These are phyloP conservation scores for Globisporangium spiculum DNA, from an alignment of 352 stramenopile species.

Conservation along the genomic window DNA sequence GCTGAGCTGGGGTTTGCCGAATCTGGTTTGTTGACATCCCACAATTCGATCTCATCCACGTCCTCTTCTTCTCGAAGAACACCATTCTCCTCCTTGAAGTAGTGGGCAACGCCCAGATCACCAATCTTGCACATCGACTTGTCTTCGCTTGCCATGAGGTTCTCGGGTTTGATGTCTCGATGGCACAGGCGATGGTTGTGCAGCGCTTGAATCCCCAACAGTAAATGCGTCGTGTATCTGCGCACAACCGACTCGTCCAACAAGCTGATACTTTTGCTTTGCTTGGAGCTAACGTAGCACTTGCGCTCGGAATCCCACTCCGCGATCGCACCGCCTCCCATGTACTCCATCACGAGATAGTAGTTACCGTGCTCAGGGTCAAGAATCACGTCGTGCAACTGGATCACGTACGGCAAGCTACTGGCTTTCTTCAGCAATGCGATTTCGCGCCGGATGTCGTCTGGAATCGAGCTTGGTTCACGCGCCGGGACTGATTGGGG, in stretches of 20 bases:
- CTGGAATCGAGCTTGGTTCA: conserved; percentile 27
- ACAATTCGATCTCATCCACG: conserved; percentile 44
- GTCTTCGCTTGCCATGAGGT: conserved; percentile 65
- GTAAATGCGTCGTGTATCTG: conserved; percentile 52
- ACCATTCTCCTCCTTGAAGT: conserved; percentile 60
- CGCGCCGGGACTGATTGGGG: neutral
- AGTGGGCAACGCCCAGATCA: conserved; percentile 80
- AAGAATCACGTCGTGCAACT: conserved; percentile 74
- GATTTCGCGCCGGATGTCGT: conserved; percentile 69
- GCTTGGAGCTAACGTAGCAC: conserved; percentile 52
- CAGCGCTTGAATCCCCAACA: conserved; percentile 70
- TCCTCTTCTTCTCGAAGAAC: conserved; percentile 50
- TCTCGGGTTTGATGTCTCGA: conserved; percentile 86
- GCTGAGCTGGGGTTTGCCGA: neutral
- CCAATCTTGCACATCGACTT: conserved; percentile 68
- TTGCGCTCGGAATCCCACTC: conserved; percentile 67
- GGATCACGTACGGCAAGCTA: conserved; percentile 60
- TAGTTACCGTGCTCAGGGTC: conserved; percentile 53
- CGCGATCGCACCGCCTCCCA: conserved; percentile 76
- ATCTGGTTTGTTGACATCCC: conserved; percentile 27
- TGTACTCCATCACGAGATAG: conserved; percentile 85
- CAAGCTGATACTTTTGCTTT: conserved; percentile 40
- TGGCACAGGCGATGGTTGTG: conserved; percentile 77
- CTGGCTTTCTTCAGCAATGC: conserved; percentile 76
- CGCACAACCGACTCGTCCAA: conserved; percentile 46